A percentile compares a stretch with the other conserved stretches of the same genome.
phyloP scores from a whole-genome alignment of 176 grass and related monocot genomes.

The Aegilops speltoides region DNA sequence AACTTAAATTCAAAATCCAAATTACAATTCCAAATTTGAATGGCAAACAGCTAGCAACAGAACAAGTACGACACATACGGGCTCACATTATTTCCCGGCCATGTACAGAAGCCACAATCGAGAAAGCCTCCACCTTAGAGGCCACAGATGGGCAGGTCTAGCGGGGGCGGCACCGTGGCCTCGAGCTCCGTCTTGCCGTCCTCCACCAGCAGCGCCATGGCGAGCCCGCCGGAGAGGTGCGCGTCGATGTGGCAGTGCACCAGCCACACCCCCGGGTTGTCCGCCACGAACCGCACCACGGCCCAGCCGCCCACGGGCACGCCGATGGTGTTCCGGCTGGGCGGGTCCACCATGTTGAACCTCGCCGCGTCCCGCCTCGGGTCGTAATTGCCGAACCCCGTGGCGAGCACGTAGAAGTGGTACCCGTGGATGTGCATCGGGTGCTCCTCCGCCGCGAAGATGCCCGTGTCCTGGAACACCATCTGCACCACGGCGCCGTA shows the following conservation, averaged over 20 bases:
- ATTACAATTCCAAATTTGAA: slow-evolving; percentile 18
- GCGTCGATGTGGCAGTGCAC: slow-evolving; percentile 91
- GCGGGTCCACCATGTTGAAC: slow-evolving; percentile 89
- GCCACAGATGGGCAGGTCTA: slow-evolving; percentile 62
- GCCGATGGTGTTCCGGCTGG: slow-evolving; percentile 77
- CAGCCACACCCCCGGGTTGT: slow-evolving; percentile 93
- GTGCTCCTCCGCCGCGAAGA: slow-evolving; percentile 72
- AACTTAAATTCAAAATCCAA: slow-evolving; percentile 41
- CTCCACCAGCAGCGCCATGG: slow-evolving; percentile 87
- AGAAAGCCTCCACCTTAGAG: slow-evolving; percentile 8
- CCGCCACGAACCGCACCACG: slow-evolving; percentile 66
- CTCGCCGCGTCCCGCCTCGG: slow-evolving; percentile 47
- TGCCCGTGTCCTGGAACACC: slow-evolving; percentile 46
- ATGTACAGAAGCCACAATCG: background rate
- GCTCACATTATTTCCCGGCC: slow-evolving; percentile 5
- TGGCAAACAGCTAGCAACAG: background rate
- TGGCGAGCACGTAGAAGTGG: slow-evolving; percentile 89
- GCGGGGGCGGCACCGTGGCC: slow-evolving; percentile 56
- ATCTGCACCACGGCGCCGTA: slow-evolving; percentile 43
- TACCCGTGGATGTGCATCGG: slow-evolving; percentile 93
- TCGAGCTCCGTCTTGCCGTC: slow-evolving; percentile 60
- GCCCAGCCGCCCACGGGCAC: slow-evolving; percentile 89
- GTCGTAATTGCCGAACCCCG: slow-evolving; percentile 79
- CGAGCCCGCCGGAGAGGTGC: slow-evolving; percentile 63
- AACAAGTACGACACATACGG: background rate